Conservation (phyloP, 257 asterid genomes). For the Buddleja alternifolia region DNA sequence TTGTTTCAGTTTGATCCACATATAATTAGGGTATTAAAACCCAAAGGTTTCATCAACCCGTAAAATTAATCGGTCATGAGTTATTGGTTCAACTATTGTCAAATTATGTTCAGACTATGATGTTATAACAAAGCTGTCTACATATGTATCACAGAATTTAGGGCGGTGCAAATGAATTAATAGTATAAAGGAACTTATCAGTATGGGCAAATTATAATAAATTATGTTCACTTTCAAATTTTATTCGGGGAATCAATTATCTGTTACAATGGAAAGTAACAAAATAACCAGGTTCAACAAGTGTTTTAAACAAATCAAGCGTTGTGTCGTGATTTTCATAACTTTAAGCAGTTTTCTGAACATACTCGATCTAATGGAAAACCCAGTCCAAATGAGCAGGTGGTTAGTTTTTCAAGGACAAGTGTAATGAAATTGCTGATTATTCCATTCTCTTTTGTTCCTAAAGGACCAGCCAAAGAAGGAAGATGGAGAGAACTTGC, state of each 20-base stretch:
- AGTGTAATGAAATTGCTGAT: too few species aligned
- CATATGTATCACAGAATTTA: not conserved
- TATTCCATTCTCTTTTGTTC: not conserved
- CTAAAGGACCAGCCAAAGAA: not conserved
- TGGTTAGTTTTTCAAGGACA: not conserved
- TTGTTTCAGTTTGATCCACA: conserved; percentile 3
- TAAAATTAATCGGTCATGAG: not conserved
- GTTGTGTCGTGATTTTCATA: not conserved
- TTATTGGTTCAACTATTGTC: not conserved
- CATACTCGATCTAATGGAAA: too few species aligned
- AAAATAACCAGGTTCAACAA: not conserved
- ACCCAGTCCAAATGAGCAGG: not conserved
- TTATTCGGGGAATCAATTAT: not conserved
- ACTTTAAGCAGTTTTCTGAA: not conserved
- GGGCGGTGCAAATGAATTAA: not conserved
- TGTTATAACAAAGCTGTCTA: not conserved
- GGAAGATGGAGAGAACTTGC: not conserved
- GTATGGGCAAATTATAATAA: not conserved
- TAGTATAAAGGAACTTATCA: not conserved
- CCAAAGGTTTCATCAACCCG: not conserved
- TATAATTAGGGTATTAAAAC: not conserved
- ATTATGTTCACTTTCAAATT: not conserved
- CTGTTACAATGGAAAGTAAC: not conserved
- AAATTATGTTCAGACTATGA: not conserved
- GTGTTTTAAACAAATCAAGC: not conserved